Evolutionary conservation across 768 basidiomycete genomes (phyloP).

Genomic region (Chalciporus sphaerocephalus): DNA sequence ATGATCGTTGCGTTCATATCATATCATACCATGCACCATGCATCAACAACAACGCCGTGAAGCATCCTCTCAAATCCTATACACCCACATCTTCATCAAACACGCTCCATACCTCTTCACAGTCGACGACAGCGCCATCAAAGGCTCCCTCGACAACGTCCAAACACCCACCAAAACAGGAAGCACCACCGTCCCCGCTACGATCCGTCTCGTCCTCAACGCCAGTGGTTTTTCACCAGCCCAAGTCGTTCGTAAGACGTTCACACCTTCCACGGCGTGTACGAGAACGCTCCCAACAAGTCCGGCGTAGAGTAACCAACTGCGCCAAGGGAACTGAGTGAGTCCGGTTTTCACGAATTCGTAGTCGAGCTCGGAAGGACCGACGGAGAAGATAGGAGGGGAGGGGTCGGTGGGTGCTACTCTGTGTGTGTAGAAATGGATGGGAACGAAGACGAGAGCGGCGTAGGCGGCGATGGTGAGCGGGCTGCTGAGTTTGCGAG

Average conservation of each 20-base stretch:
- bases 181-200: slow-evolving; percentile 36
- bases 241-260: slow-evolving; percentile 50
- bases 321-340: slow-evolving; percentile 55
- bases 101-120: slow-evolving; percentile 49
- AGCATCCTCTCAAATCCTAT: slow-evolving; percentile 34
- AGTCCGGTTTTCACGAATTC: slow-evolving; percentile 78
- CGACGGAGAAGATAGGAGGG: slow-evolving; percentile 43
- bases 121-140: slow-evolving; percentile 50
- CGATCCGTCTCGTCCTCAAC: slow-evolving; percentile 24
- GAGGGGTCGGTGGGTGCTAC: slow-evolving; percentile 41
- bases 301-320: slow-evolving; percentile 58
- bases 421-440: slow-evolving; percentile 71
- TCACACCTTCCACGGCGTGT: slow-evolving; percentile 61
- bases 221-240: slow-evolving; percentile 16
- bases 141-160: slow-evolving; percentile 51
- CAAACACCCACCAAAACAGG: slow-evolving; percentile 57
- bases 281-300: slow-evolving; percentile 52
- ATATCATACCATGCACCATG: too few relatives aligned
- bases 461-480: slow-evolving; percentile 66
- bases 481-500: slow-evolving; percentile 36
- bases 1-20: too few relatives aligned
- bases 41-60: too few relatives aligned
- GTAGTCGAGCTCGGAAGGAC: slow-evolving; percentile 76
- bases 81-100: slow-evolving; percentile 44
- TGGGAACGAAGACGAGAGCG: slow-evolving; percentile 53